A percentile compares a stretch with the other conserved stretches of the same genome.
phyloP scores from a whole-genome alignment of 768 basidiomycete genomes.

The Boletellus emodensis region DNA sequence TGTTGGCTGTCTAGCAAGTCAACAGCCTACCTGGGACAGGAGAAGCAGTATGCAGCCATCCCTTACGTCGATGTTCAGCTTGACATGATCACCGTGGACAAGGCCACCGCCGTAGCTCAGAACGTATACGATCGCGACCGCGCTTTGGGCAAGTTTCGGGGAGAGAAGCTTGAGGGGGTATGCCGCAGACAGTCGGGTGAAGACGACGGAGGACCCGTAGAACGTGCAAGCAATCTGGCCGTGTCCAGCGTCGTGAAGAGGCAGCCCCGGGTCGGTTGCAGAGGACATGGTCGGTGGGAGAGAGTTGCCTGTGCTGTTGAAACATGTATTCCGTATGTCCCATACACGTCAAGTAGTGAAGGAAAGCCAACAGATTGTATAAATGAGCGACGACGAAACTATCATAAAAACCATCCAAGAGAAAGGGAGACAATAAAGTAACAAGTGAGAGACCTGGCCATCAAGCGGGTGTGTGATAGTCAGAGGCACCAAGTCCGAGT shows the following conservation, averaged over 20 bases:
- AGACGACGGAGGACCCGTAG: slow-evolving; percentile 54
- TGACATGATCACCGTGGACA: slow-evolving; percentile 77
- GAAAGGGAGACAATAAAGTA: slow-evolving; percentile 23
- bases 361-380: slow-evolving; percentile 6
- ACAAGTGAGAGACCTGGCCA: slow-evolving; percentile 25
- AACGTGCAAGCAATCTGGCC: slow-evolving; percentile 55
- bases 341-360: slow-evolving; percentile 35
- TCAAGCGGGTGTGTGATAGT: slow-evolving; percentile 20
- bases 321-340: slow-evolving; percentile 34
- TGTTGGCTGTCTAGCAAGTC: background rate
- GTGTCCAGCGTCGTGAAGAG: slow-evolving; percentile 35
- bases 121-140: slow-evolving; percentile 69
- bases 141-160: slow-evolving; percentile 48
- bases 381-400: slow-evolving; percentile 23
- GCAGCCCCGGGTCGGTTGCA: background rate
- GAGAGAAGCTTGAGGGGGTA: slow-evolving; percentile 90
- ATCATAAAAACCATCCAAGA: slow-evolving; percentile 28
- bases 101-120: slow-evolving; percentile 91
- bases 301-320: slow-evolving; percentile 6
- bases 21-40: slow-evolving; percentile 70
- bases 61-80: slow-evolving; percentile 58
- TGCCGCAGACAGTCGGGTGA: slow-evolving; percentile 70
- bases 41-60: slow-evolving; percentile 58
- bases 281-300: slow-evolving; percentile 23
- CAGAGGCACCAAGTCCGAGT: slow-evolving; percentile 18